Conservation (phyloP, 2,329 filamentous ascomycete genomes). For the Hymenoscyphus fraxineus region DNA sequence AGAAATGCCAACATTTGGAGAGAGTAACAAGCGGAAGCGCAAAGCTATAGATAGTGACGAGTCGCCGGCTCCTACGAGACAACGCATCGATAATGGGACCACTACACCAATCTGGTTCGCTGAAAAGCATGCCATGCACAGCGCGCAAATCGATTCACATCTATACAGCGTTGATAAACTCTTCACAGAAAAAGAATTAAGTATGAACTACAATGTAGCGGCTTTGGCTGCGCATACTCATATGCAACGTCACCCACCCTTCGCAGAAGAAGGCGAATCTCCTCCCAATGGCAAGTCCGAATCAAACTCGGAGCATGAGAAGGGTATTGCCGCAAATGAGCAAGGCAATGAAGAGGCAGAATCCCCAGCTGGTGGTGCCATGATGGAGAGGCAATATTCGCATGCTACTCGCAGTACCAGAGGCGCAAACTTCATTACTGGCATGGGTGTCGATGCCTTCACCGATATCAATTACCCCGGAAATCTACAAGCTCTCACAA, state of each 20-base stretch:
- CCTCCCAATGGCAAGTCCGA: slow-evolving; percentile 43
- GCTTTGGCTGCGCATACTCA: slow-evolving; percentile 60
- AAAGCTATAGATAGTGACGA: slow-evolving; percentile 59
- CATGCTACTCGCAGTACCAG: slow-evolving; percentile 62
- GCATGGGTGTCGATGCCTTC: slow-evolving; percentile 57
- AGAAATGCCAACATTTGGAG: slow-evolving; percentile 51
- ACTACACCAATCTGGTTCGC: slow-evolving; percentile 61
- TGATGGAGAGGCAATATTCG: slow-evolving; percentile 62
- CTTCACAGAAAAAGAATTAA: slow-evolving; percentile 66
- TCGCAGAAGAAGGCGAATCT: slow-evolving; percentile 24
- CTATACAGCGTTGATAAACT: slow-evolving; percentile 66
- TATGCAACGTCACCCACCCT: slow-evolving; percentile 49
- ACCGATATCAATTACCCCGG: slow-evolving; percentile 55
- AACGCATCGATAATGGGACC: slow-evolving; percentile 51
- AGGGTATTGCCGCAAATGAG: slow-evolving; percentile 49
- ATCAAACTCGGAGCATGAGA: slow-evolving; percentile 40
- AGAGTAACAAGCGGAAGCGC: slow-evolving; percentile 60
- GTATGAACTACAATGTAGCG: slow-evolving; percentile 61
- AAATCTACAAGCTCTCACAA: slow-evolving; percentile 43
- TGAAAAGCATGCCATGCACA: slow-evolving; percentile 49
- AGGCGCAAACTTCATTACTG: slow-evolving; percentile 48
- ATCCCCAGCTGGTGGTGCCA: slow-evolving; percentile 47
- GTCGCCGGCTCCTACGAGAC: slow-evolving; percentile 56
- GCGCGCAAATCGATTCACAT: slow-evolving; percentile 52
- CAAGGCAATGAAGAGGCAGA: slow-evolving; percentile 47